Conservation (phyloP, 2,329 filamentous ascomycete genomes). For the Ophiostoma ulmi region DNA sequence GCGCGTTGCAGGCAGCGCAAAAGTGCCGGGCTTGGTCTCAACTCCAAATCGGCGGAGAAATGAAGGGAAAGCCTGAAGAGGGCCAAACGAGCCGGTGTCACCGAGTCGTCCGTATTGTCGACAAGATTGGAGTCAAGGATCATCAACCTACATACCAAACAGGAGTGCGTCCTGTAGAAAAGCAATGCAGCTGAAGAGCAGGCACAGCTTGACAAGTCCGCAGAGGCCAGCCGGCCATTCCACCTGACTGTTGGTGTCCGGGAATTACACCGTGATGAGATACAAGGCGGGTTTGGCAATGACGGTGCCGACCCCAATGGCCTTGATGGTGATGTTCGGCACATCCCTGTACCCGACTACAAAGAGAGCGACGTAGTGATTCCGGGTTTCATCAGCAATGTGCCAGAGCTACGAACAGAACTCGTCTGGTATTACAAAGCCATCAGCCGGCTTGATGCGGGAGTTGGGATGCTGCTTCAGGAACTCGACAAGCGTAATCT, state of each 20-base stretch:
- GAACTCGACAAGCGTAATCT: not conserved
- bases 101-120: not conserved
- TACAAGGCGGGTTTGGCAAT: not conserved
- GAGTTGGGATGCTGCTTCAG: not conserved
- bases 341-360: not conserved
- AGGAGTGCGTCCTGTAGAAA: not conserved
- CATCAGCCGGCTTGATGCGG: not conserved
- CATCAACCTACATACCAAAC: not conserved
- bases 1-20: not conserved
- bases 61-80: not conserved
- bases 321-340: not conserved
- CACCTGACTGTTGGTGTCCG: not conserved
- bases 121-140: not conserved
- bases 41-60: not conserved
- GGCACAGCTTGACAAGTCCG: not conserved
- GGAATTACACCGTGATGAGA: not conserved
- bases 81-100: not conserved
- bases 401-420: not conserved
- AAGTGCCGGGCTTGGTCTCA: not conserved
- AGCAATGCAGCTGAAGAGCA: not conserved
- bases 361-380: not conserved
- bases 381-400: not conserved
- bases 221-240: not conserved
- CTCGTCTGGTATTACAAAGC: not conserved
- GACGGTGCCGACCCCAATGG: not conserved